Percentiles rank a stretch among this genome's conserved stretches.
Evolutionary conservation across 805 yeast species (phyloP).

Genomic region (Wickerhamomyces kurtzmanii): DNA sequence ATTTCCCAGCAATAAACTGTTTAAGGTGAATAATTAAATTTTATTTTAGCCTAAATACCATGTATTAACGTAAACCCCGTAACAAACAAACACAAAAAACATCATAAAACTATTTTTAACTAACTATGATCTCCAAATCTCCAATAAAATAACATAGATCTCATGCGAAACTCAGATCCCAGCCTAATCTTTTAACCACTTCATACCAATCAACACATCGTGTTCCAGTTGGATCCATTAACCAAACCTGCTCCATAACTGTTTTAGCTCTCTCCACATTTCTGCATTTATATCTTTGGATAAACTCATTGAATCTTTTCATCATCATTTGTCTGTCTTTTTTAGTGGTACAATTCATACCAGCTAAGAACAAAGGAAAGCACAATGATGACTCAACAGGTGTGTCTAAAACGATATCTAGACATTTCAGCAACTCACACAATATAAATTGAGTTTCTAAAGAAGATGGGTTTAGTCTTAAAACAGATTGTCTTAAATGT

Average conservation of each 20-base stretch:
- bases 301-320: conserved; percentile 41
- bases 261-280: conserved; percentile 37
- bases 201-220: conserved; percentile 65
- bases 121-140: not conserved
- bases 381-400: conserved; percentile 63
- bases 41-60: too few relatives aligned
- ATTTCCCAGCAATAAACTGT: too few relatives aligned
- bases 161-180: conserved; percentile 72
- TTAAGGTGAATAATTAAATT: too few relatives aligned
- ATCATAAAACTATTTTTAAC: not conserved
- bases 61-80: too few relatives aligned
- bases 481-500: conserved; percentile 57
- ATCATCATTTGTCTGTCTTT: conserved; percentile 44
- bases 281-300: conserved; percentile 58
- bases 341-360: conserved; percentile 50
- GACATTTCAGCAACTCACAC: conserved; percentile 40
- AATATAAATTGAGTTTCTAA: conserved; percentile 53
- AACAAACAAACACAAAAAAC: too few relatives aligned
- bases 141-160: not conserved
- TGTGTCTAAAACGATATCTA: conserved; percentile 55
- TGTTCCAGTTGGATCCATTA: conserved; percentile 37
- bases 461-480: conserved; percentile 49
- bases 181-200: conserved; percentile 53
- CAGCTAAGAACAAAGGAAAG: conserved; percentile 73
- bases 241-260: conserved; percentile 31